phyloP scores from a whole-genome alignment of 306 rosid species.

The Prunus salicina region DNA sequence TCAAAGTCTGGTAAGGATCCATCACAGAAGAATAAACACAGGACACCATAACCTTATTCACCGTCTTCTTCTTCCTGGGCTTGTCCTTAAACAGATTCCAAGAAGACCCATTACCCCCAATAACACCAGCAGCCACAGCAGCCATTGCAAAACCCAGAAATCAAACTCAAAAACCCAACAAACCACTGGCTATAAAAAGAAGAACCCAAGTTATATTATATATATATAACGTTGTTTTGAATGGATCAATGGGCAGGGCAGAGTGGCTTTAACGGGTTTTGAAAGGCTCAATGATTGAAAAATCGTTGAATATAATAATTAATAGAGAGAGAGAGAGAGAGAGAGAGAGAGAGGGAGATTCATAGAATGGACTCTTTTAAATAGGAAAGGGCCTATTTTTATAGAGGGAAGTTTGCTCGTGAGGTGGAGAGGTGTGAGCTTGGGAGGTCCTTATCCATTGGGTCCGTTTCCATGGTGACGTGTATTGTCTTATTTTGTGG shows the following conservation, averaged over 20 bases:
- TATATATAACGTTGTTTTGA: too few relatives aligned
- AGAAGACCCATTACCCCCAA: conserved; percentile 46
- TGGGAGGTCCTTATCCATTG: conserved; percentile 54
- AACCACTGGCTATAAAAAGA: conserved; percentile 22
- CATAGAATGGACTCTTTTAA: background rate
- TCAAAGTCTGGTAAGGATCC: conserved; percentile 77
- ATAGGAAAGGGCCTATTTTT: background rate
- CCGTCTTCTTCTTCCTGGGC: conserved; percentile 22
- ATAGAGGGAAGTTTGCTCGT: conserved; percentile 4
- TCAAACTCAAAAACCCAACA: conserved; percentile 7
- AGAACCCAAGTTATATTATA: background rate
- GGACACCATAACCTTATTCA: conserved; percentile 30
- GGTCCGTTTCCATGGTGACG: conserved; percentile 37
- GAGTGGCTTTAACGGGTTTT: too few relatives aligned
- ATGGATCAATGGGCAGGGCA: too few relatives aligned
- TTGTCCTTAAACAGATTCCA: conserved; percentile 41
- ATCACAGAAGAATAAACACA: conserved; percentile 41
- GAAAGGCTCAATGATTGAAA: background rate
- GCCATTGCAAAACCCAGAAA: conserved; percentile 39
- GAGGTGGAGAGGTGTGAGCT: conserved; percentile 2
- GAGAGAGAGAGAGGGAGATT: background rate
- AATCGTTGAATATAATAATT: background rate
- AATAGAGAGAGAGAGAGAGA: background rate
- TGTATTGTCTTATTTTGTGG: conserved; percentile 24
- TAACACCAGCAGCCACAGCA: conserved; percentile 49